These are phyloP conservation scores for Myriosclerotinia scirpicola DNA, from an alignment of 2,329 filamentous ascomycete genomes.

Conservation along the genomic window DNA sequence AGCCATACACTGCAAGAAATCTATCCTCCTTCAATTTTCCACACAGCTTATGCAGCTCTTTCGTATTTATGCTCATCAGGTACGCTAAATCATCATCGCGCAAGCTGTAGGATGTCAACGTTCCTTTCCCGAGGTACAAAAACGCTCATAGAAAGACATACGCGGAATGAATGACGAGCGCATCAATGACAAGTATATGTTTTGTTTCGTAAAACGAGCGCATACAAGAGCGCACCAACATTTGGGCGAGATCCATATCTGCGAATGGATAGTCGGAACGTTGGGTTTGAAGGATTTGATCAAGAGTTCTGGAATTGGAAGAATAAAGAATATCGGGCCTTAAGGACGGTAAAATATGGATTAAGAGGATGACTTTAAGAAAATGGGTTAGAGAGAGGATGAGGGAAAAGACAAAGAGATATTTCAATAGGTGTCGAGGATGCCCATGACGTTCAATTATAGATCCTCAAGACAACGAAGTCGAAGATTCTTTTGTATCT, in stretches of 20 bases:
- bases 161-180: conserved; percentile 72
- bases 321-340: not conserved
- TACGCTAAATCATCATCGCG: conserved; percentile 86
- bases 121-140: conserved; percentile 25
- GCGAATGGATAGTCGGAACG: not conserved
- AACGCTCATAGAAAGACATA: conserved; percentile 43
- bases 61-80: conserved; percentile 84
- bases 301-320: not conserved
- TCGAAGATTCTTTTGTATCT: conserved; percentile 1
- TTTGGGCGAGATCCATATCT: conserved; percentile 66
- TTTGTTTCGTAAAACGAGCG: conserved; percentile 86
- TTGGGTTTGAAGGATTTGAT: not conserved
- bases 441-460: conserved; percentile 17
- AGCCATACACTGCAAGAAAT: conserved; percentile 71
- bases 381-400: not conserved
- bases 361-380: not conserved
- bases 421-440: conserved; percentile 21
- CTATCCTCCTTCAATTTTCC: conserved; percentile 83
- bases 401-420: conserved; percentile 22
- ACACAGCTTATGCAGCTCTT: conserved; percentile 87
- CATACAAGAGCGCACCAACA: conserved; percentile 80
- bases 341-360: not conserved
- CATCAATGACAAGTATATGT: conserved; percentile 79
- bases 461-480: conserved; percentile 9
- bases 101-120: conserved; percentile 51